A percentile compares a stretch with the other conserved stretches of the same genome.
phyloP scores from a whole-genome alignment of 495 filamentous ascomycete genomes.

The Lepraria neglecta region DNA sequence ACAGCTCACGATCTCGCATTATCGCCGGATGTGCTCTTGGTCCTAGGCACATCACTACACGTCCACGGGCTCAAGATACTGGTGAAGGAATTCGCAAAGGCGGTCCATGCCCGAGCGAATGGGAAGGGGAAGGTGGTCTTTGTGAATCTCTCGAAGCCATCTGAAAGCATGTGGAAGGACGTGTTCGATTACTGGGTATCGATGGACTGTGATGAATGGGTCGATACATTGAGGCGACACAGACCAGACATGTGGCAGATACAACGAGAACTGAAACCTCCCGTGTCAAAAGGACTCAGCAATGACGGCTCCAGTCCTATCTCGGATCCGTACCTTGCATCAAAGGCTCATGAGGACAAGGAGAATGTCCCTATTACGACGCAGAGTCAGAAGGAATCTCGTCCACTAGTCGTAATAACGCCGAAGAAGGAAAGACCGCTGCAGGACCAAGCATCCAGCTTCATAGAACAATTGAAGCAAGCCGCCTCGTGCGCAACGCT shows the following conservation, averaged over 20 bases:
- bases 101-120: slow-evolving; percentile 51
- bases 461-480: not conserved
- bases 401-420: not conserved
- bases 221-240: slow-evolving; percentile 46
- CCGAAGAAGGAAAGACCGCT: slow-evolving; percentile 7
- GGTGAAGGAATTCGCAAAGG: slow-evolving; percentile 63
- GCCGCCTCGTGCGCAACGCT: not conserved
- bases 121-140: slow-evolving; percentile 54
- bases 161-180: slow-evolving; percentile 61
- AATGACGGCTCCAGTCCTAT: not conserved
- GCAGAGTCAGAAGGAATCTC: not conserved
- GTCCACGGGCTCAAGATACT: slow-evolving; percentile 64
- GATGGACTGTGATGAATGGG: slow-evolving; percentile 70
- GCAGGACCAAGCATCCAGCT: not conserved
- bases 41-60: slow-evolving; percentile 61
- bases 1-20: slow-evolving; percentile 50
- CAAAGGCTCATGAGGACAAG: slow-evolving; percentile 5
- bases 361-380: slow-evolving; percentile 1
- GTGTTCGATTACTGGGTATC: slow-evolving; percentile 63
- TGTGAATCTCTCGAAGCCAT: slow-evolving; percentile 61
- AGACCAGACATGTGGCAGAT: slow-evolving; percentile 28
- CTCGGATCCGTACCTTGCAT: not conserved
- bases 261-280: slow-evolving; percentile 19
- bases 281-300: slow-evolving; percentile 3
- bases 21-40: slow-evolving; percentile 55